Evolutionary conservation across 208 protist genomes (phyloP).

Genomic region (Trypanosoma lewisi): DNA sequence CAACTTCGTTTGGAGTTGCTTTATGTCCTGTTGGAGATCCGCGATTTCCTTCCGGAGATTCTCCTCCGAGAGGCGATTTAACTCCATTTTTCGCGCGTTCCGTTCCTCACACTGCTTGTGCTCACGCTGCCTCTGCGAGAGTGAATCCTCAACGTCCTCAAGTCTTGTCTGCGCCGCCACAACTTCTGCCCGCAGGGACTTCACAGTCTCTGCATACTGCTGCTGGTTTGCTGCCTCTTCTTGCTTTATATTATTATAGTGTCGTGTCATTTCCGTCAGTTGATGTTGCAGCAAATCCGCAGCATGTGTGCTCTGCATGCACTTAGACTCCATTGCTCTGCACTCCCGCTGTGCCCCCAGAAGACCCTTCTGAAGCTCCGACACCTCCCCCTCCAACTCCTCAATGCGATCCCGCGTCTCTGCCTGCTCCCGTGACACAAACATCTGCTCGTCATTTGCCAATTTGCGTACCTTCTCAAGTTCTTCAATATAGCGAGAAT

Average conservation of each 20-base stretch:
- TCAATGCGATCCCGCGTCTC: slow-evolving; percentile 45
- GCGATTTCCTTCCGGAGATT: slow-evolving; percentile 43
- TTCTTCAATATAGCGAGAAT: slow-evolving; percentile 18
- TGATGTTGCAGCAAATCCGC: neutral
- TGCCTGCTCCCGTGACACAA: slow-evolving; percentile 36
- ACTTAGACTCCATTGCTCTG: slow-evolving; percentile 17
- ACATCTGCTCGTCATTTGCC: slow-evolving; percentile 31
- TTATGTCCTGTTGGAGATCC: slow-evolving; percentile 40
- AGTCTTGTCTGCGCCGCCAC: slow-evolving; percentile 38
- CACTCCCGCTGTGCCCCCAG: slow-evolving; percentile 23
- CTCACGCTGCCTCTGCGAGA: slow-evolving; percentile 26
- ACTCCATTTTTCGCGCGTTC: slow-evolving; percentile 37
- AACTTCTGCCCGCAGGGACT: slow-evolving; percentile 43
- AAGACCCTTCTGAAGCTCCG: slow-evolving; percentile 36
- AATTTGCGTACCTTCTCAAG: slow-evolving; percentile 8
- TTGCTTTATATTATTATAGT: slow-evolving; percentile 23
- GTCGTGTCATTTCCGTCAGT: slow-evolving; percentile 16
- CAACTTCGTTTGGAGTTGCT: slow-evolving; percentile 35
- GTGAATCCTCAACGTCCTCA: slow-evolving; percentile 36
- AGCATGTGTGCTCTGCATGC: neutral
- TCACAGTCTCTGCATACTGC: slow-evolving; percentile 30
- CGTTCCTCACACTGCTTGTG: slow-evolving; percentile 39
- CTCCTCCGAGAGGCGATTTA: slow-evolving; percentile 47
- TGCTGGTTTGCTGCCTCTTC: slow-evolving; percentile 38
- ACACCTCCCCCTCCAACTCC: slow-evolving; percentile 44